A percentile compares a stretch with the other conserved stretches of the same genome.
Conservation (phyloP, 208 protist species). For the Vickermania ingenoplastis region DNA sequence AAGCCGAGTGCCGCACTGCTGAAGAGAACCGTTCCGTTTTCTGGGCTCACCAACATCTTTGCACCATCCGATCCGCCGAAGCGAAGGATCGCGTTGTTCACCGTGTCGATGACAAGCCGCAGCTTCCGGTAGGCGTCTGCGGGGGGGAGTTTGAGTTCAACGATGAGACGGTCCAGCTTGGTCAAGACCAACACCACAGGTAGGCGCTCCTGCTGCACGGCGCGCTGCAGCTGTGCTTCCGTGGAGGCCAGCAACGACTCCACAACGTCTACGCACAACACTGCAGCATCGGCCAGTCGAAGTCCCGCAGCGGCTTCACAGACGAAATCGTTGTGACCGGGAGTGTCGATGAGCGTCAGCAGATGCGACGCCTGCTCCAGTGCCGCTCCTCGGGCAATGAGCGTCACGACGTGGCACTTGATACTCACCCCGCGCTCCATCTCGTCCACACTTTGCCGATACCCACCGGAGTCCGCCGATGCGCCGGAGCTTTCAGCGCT, state of each 20-base stretch:
- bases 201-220: constrained; percentile 66
- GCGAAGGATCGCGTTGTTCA: constrained; percentile 90
- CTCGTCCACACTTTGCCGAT: constrained; percentile 52
- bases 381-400: constrained; percentile 25
- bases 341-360: constrained; percentile 98
- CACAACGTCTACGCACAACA: constrained; percentile 97
- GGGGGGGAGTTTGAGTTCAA: constrained; percentile 98
- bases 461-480: too few species aligned
- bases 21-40: constrained; percentile 91
- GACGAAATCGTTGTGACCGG: constrained; percentile 96
- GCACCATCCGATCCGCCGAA: constrained; percentile 14
- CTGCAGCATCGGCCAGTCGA: constrained; percentile 92
- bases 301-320: constrained; percentile 92
- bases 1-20: constrained; percentile 75
- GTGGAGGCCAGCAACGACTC: constrained; percentile 91
- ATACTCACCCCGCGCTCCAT: constrained; percentile 48
- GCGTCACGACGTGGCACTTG: constrained; percentile 59
- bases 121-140: constrained; percentile 98
- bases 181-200: constrained; percentile 92
- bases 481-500: too few species aligned
- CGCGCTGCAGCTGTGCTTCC: constrained; percentile 76
- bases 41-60: constrained; percentile 42
- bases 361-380: constrained; percentile 58
- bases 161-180: constrained; percentile 97
- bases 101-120: constrained; percentile 90